Evolutionary conservation across 441 rosid species (phyloP), one percentile per base, ranked within the genome.

Genomic region (Erodium texanum): DNA sequence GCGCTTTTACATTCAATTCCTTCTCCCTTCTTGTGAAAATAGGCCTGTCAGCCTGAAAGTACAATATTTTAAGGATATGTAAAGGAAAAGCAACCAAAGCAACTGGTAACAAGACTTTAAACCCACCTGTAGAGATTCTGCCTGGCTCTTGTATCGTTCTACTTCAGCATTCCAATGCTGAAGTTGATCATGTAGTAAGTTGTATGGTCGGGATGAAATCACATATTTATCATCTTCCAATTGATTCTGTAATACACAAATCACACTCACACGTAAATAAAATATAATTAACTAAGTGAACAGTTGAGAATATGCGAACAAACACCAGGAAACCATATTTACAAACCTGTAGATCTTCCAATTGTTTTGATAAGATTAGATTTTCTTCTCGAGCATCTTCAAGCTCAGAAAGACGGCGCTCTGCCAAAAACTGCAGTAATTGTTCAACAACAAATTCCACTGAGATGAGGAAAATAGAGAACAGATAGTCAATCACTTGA

Each of bases 391-490:
- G 88, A 32, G 93, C 87, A 68, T 84, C 93, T 81, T 82, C 78
- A 74, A 94, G 96, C 84, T 94, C 97, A 63, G 85, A 82, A 71
- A 92, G 87, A 67, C 93, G 95, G 69, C 83, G 93, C 68, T 80
- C 86, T 62, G 92, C 93, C 71, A 92, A 73, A 62, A 85, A 82
- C 99, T 94, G 78, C 76, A 78, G 67, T 48, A 82, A 68, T 77
- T 73, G 73, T 76, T 45, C 67, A 74, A 67, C 64, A 76, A 66
- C 68, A 77, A 20, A 66, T 61, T 65, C 69, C 71, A 64, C 64
- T 61, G 66, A 66, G 73, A 52, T 29, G 34, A 18, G 70, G 68
- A 19, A 8, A 58, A 14, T 38, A 43, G 27, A 65, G 22, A 68
- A 50, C 65, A 71, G 70, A 73, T 43, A 62, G 8, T 36, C n/a